Evolutionary conservation across 805 yeast species (phyloP).

Genomic region (Candida anglica): DNA sequence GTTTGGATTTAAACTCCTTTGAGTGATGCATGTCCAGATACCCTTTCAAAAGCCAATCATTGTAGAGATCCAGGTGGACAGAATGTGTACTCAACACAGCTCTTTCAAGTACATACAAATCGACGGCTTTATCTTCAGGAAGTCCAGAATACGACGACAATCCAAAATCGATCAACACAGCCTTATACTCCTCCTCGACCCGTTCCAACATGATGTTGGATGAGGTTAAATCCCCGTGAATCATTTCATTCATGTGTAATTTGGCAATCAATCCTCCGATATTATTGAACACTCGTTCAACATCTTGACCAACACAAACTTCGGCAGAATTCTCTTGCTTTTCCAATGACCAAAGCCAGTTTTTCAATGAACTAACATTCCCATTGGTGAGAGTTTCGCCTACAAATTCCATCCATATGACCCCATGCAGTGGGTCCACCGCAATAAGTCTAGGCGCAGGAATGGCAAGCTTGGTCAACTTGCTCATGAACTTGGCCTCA

Average conservation of each 20-base stretch:
- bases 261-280: constrained; percentile 70
- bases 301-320: constrained; percentile 29
- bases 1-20: constrained; percentile 20
- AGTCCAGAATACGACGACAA: constrained; percentile 70
- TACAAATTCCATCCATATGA: constrained; percentile 83
- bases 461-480: constrained; percentile 51
- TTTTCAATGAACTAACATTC: constrained; percentile 59
- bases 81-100: constrained; percentile 93
- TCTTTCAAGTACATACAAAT: constrained; percentile 87
- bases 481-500: constrained; percentile 75
- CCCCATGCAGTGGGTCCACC: constrained; percentile 73
- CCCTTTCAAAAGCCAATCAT: constrained; percentile 69
- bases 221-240: constrained; percentile 93
- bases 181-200: constrained; percentile 19
- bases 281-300: constrained; percentile 38
- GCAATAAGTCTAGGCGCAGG: constrained; percentile 71
- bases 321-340: constrained; percentile 10
- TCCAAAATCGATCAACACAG: constrained; percentile 87
- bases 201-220: constrained; percentile 68
- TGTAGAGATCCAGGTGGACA: constrained; percentile 56
- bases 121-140: constrained; percentile 96
- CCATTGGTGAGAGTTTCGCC: constrained; percentile 55
- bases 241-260: constrained; percentile 71
- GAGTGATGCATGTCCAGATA: constrained; percentile 41
- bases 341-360: constrained; percentile 66